These are phyloP conservation scores for Coemansia reversa DNA, from an alignment of 192 early-diverging fungal species.

Conservation along the genomic window DNA sequence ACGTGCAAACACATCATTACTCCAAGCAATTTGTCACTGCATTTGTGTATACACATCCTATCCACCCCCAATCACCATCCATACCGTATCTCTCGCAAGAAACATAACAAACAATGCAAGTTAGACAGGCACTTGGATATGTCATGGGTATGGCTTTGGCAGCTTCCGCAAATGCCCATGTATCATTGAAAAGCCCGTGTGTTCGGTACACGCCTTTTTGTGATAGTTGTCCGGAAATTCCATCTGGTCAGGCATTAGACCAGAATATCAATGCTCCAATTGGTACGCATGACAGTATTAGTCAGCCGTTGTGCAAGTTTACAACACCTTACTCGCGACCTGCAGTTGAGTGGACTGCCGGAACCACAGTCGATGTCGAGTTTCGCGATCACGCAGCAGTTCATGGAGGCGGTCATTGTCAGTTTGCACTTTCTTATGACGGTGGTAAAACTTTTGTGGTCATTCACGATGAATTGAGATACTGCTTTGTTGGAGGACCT, in stretches of 20 bases:
- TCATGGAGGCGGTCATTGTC: slow-evolving; percentile 68
- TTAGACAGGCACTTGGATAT: background rate
- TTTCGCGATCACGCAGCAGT: slow-evolving; percentile 54
- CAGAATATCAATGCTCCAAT: slow-evolving; percentile 49
- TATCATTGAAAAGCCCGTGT: slow-evolving; percentile 38
- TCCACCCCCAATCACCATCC: background rate
- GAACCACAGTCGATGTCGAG: slow-evolving; percentile 48
- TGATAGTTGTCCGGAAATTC: slow-evolving; percentile 31
- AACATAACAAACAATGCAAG: background rate
- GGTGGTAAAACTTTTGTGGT: slow-evolving; percentile 64
- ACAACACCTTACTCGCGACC: slow-evolving; percentile 36
- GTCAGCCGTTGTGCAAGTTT: slow-evolving; percentile 47
- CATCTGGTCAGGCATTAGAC: slow-evolving; percentile 34
- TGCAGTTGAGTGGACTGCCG: slow-evolving; percentile 53
- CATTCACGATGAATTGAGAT: slow-evolving; percentile 57
- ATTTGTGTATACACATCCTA: background rate
- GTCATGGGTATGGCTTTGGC: slow-evolving; percentile 4
- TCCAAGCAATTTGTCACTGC: slow-evolving; percentile 1
- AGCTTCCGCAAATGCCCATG: slow-evolving; percentile 19
- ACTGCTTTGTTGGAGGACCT: slow-evolving; percentile 55
- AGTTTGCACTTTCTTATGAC: slow-evolving; percentile 67
- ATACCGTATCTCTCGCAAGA: background rate
- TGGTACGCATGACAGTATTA: slow-evolving; percentile 32
- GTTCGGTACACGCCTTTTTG: slow-evolving; percentile 50
- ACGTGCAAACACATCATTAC: background rate